Evolutionary conservation across 2,329 filamentous ascomycete species (phyloP).

Genomic region (Neopestalotiopsis sp.): DNA sequence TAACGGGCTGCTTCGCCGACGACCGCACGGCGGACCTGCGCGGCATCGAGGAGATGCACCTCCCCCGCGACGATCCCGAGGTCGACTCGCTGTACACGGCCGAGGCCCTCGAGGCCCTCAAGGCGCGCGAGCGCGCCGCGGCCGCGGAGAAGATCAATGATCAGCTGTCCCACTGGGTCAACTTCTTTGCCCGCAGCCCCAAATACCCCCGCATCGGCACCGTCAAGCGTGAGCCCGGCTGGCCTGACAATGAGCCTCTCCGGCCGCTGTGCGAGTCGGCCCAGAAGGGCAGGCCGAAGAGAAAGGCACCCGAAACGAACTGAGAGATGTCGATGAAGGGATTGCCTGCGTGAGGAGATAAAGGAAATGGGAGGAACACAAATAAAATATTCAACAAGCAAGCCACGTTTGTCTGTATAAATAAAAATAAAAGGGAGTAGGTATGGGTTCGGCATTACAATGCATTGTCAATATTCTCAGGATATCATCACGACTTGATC

Average conservation of each 20-base stretch:
- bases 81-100: slow-evolving; percentile 64
- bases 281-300: slow-evolving; percentile 58
- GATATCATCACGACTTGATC: no score
- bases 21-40: slow-evolving; percentile 85
- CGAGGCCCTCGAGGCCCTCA: slow-evolving; percentile 56
- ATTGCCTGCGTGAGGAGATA: no score
- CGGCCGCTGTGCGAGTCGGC: slow-evolving; percentile 74
- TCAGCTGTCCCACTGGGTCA: slow-evolving; percentile 79
- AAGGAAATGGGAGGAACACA: not conserved
- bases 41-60: slow-evolving; percentile 85
- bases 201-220: slow-evolving; percentile 84
- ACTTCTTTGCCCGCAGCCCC: slow-evolving; percentile 78
- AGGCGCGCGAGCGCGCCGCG: slow-evolving; percentile 68
- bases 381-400: not conserved
- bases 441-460: not conserved
- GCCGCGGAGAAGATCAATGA: slow-evolving; percentile 70
- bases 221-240: slow-evolving; percentile 66
- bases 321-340: not conserved
- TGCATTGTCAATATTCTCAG: no score
- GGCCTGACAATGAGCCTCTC: slow-evolving; percentile 65
- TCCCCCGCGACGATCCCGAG: slow-evolving; percentile 66
- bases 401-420: not conserved
- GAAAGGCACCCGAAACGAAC: slow-evolving; percentile 61
- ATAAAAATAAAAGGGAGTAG: not conserved
- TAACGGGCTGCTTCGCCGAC: slow-evolving; percentile 90